Evolutionary conservation across 495 filamentous ascomycete genomes (phyloP), one percentile per base, ranked within the genome.

Genomic region (Penicillium parvum): DNA sequence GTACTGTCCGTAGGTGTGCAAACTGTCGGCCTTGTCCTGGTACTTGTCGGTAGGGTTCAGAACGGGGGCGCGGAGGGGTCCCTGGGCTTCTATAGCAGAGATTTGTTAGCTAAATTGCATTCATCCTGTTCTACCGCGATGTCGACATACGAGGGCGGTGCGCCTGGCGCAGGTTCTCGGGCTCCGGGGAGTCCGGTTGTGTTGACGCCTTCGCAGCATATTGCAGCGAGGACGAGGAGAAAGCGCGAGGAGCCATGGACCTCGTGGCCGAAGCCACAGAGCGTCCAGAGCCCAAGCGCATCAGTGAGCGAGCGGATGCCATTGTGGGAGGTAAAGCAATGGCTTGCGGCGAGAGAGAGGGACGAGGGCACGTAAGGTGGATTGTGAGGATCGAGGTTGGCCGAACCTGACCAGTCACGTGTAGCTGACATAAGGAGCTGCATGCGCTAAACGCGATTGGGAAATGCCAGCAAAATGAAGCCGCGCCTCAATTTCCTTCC

Each of bases 21-120:
- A 74, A 57, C 78, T 69, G 47, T 92, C 83, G 55, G 85, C 78
- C 71, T 91, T 87, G 53, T 82, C 82, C 62, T 82, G 66, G 69
- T 90, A 92, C 65, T 92, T 95, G 75, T 96, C 90, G 61, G 85
- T 76, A 14, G 90, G 91, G 71, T 97, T 97, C 53, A 96, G 78
- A 47, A 92, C 68, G 36, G 91, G 86, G 17, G 76, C 85, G 41
- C 85, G 77, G 47, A 91, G 79, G 56, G 80, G 73, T 33, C 78
- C 81, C 47, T 66, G 49, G 40, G 76, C 80, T 83, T 34, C 5
- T 37, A 32, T 7, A 18, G 37, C 20, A 35, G 32, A 45, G 49
- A n/a, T n/a, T n/a, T n/a, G n/a, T 59, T 37, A 53, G 56, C 59
- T 47, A 28, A 49, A 51, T 54, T 53, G 34, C 41, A 50, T 23